Evolutionary conservation across 2,329 filamentous ascomycete genomes (phyloP), one percentile per base, ranked within the genome.

Genomic region (Xenosphaeropsis pyriputrescens): DNA sequence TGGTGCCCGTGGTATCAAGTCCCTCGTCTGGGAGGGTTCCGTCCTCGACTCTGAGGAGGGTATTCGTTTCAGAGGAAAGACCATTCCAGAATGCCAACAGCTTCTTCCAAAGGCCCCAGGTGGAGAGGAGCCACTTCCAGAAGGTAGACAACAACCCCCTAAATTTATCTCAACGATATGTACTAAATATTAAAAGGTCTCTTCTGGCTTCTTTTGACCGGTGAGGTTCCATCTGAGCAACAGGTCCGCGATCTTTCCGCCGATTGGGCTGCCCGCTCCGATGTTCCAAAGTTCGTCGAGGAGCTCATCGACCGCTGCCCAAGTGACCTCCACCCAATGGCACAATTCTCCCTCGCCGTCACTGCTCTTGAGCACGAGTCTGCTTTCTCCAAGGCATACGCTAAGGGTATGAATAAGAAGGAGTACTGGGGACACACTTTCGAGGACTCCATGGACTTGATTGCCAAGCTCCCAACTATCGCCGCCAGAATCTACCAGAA

Each of bases 231-330:
- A 53, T 83, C 79, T 50, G 91, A 96, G 74, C 85, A 95, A 72
- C 91, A 98, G 73, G 91, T 96, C 57, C 88, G 88, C 62, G 88
- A 93, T 58, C 82, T 98, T 50, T 96, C 91, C 51, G 89, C 91
- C 46, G 91, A 98, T 68, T 96, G 89, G 91, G 91, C 91, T 61
- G 91, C 91, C 59, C 88, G 91, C 57, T 86, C 91, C 65, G 85
- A 93, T 57, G 70, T 98, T 51, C 91, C 91, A 68, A 93, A 93
- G 71, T 96, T 93, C 68, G 76, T 98, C 58, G 88, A 94, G 73
- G 91, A 98, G 72, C 82, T 98, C 62, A 94, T 98, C 68, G 91
- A 98, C 79, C 86, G 91, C 72, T 96, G 89, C 83, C 91, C 91
- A 54, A 91, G 74, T 69, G 86, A 93, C 65, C 85, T 98, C 53